Evolutionary conservation across 768 basidiomycete genomes (phyloP), one percentile per base, ranked within the genome.

Genomic region (Butyriboletus loyo): DNA sequence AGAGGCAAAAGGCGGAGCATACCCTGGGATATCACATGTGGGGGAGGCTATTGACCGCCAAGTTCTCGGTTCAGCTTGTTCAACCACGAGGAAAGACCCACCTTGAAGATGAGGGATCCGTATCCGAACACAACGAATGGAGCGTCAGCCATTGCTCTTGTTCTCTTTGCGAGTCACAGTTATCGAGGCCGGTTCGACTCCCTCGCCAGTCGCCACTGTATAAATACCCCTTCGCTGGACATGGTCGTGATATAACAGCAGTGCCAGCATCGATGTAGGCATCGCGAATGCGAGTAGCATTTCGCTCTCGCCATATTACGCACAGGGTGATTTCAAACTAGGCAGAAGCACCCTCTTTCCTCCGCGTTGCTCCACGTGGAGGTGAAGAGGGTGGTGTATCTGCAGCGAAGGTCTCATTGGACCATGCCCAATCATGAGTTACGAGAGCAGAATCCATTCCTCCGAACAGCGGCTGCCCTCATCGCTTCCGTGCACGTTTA

Each of bases 61-160:
- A 13, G 21, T n/a, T 19, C 14, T 27, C 5, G 22, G 19, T 24
- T 50, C 17, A 49, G 28, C 11, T 30, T 13, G 17, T 15, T 8
- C 24, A 14, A 40, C 13, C 2, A 27, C 10, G 1, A 39, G 7
- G 38, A 51, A 34, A 22, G 37, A 32, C 50, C 15, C 10, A 37
- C 92, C 80, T 93, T 94, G 79, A 88, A 95, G 51, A 94, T 94
- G 36, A 95, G 77, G 5, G 91, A 92, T 5, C 93, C 93, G 63
- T 96, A 96, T 25, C 92, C 92, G 60, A 95, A 96, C 15, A 95
- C 87, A 45, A 89, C 75, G 66, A 86, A 92, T 8, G 72, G 70
- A 48, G 59, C 15, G 40, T 25, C 17, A 7, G 22, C 17, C 61
- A 63, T 62, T 4, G 21, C 24, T 25, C 32, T n/a, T 30, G n/a